These are phyloP conservation scores for Xylariaceae sp. DNA, from an alignment of 2,329 filamentous ascomycete species.

Conservation along the genomic window DNA sequence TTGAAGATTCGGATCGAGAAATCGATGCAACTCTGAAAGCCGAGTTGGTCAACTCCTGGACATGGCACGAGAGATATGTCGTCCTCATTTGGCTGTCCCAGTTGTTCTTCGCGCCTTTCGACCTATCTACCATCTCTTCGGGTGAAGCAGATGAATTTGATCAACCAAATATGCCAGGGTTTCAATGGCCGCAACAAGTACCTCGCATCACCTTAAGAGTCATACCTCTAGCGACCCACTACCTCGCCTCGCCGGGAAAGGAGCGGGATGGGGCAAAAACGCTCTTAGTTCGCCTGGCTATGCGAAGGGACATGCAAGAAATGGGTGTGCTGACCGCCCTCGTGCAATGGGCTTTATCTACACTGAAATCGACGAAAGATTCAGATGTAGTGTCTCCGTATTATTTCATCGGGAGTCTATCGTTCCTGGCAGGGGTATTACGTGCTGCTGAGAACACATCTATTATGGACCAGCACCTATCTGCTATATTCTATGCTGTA, in stretches of 20 bases:
- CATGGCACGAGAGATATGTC: constrained; percentile 90
- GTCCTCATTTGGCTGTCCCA: constrained; percentile 88
- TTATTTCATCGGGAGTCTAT: constrained; percentile 77
- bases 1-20: constrained; percentile 66
- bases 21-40: constrained; percentile 14
- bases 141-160: constrained; percentile 56
- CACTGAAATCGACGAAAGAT: constrained; percentile 56
- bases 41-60: constrained; percentile 51
- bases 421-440: constrained; percentile 78
- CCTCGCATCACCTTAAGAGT: constrained; percentile 76
- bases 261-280: constrained; percentile 88
- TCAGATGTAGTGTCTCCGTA: constrained; percentile 64
- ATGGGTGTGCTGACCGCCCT: constrained; percentile 73
- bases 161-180: constrained; percentile 51
- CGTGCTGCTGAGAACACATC: constrained; percentile 73
- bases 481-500: constrained; percentile 69
- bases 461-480: constrained; percentile 73
- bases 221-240: constrained; percentile 72
- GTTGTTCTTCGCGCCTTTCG: constrained; percentile 85
- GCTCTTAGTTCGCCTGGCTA: constrained; percentile 80
- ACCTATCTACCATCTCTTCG: constrained; percentile 83
- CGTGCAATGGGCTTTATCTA: constrained; percentile 72
- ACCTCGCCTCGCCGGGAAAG: constrained; percentile 79
- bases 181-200: constrained; percentile 64
- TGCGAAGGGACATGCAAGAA: constrained; percentile 86